Evolutionary conservation across 108 stramenopile species (phyloP).

Genomic region (Cyclotella atomus): DNA sequence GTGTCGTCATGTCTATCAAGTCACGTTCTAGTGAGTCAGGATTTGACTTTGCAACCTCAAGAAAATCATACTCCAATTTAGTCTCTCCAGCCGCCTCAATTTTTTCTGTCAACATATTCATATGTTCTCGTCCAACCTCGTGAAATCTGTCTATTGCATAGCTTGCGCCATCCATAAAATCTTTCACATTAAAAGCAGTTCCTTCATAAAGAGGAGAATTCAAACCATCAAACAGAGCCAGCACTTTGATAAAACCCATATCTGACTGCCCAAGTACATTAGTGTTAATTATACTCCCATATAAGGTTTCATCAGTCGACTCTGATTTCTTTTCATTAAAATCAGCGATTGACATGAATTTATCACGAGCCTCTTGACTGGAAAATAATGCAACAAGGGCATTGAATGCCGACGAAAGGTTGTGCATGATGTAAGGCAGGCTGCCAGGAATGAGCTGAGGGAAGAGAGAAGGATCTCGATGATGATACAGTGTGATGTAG

Average conservation of each 20-base stretch:
- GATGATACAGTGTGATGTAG: conserved; percentile 44
- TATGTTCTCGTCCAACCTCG: conserved; percentile 2
- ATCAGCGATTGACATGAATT: conserved; percentile 19
- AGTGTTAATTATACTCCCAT: conserved; percentile 60
- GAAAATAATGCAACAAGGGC: conserved; percentile 17
- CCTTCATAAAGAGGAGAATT: conserved; percentile 60
- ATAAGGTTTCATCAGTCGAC: conserved; percentile 19
- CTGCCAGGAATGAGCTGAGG: conserved; percentile 13
- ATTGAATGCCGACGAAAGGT: conserved; percentile 31
- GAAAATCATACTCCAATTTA: conserved; percentile 18
- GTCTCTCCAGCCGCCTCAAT: background rate
- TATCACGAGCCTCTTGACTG: conserved; percentile 41
- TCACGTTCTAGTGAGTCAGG: conserved; percentile 28
- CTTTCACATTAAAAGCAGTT: conserved; percentile 57
- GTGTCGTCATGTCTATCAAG: conserved; percentile 38
- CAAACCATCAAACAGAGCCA: conserved; percentile 73
- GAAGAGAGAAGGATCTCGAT: conserved; percentile 36
- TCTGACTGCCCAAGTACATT: conserved; percentile 66
- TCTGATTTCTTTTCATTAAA: background rate
- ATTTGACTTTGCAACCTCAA: conserved; percentile 22
- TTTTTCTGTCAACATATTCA: background rate
- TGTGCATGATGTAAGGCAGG: conserved; percentile 32
- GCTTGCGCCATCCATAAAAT: conserved; percentile 70
- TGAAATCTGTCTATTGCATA: conserved; percentile 80
- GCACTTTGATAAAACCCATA: conserved; percentile 56